Base-by-base conservation (phyloP, 345 rosid genomes). In the Iberis pinnata region DNA sequence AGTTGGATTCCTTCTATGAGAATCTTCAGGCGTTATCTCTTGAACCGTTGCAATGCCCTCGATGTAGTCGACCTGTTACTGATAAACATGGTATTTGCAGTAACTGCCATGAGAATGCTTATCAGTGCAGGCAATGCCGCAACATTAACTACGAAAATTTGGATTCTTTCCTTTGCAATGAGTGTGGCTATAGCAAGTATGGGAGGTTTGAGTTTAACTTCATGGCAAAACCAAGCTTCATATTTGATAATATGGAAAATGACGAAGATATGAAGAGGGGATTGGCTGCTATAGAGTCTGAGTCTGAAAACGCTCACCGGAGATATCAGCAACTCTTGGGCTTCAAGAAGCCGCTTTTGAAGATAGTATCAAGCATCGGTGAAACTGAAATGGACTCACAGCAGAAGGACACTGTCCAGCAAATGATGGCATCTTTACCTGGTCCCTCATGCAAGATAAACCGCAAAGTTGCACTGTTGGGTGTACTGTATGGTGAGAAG, bases 71-170 rank as follows among this genome's bases (percentile, higher is more conserved):
- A 45, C 82, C 96, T 49, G 97, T 92, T 47, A 85, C 85, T 53
- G 97, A 92, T 75, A 92, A 75, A 81, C 97, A 92, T 74, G 98
- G 98, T 54, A 85, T 85, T 69, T 92, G 98, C 65, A 5, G 90
- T 75, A 92, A 85, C 65, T 92, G 98, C 75, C 98, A 92, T 63
- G 98, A 92, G 76, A 92, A 92, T 80, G 97, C 98, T 43, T 92
- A 92, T 70, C 98, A 92, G 69, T 92, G 98, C 83, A 78, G 98
- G 78, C 97, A 92, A 70, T 92, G 98, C 63, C 98, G 98, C 70
- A 88, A 92, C 72, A 92, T 92, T 42, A 88, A 92, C 67, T 92
- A 92, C 53, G 98, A 92, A 64, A 92, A 85, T 76, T 75, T 88
- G 60, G 95, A 92, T 78, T 92, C 98, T 54, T 92, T 88, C 71